phyloP scores from a whole-genome alignment of 306 rosid genomes.

The Ziziphus jujuba region DNA sequence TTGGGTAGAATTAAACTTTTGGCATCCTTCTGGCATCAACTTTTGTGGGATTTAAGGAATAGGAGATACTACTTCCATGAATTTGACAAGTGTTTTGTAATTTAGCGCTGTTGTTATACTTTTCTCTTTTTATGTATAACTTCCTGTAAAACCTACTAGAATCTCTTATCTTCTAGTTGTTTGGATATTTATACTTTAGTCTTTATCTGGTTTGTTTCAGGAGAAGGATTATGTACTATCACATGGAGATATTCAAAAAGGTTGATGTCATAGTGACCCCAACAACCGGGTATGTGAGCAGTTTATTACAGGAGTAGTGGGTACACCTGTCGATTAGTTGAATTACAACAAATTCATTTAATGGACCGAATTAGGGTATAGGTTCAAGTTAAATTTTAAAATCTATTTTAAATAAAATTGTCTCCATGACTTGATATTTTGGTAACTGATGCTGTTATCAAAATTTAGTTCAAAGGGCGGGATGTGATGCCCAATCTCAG shows the following conservation, averaged over 20 bases:
- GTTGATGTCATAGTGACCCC: constrained; percentile 95
- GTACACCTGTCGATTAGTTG: constrained; percentile 14
- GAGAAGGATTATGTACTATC: constrained; percentile 85
- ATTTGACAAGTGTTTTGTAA: too few relatives aligned
- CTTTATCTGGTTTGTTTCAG: constrained; percentile 42
- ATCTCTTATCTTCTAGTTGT: not conserved
- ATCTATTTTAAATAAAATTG: not conserved
- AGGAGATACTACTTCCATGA: too few relatives aligned
- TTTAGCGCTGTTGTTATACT: too few relatives aligned
- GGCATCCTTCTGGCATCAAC: not conserved
- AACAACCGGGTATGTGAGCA: constrained; percentile 82
- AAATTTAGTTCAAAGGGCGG: too few relatives aligned
- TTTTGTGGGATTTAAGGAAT: too few relatives aligned
- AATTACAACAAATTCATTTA: not conserved
- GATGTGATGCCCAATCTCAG: too few relatives aligned
- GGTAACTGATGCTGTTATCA: too few relatives aligned
- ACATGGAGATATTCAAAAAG: constrained; percentile 86
- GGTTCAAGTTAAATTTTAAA: not conserved
- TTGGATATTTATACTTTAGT: constrained; percentile 7
- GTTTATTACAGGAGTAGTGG: constrained; percentile 9
- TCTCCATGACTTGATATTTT: too few relatives aligned
- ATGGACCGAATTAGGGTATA: not conserved
- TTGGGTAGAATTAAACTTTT: not conserved
- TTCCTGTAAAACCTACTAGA: not conserved
- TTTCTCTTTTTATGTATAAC: too few relatives aligned